These are phyloP conservation scores for Cutaneotrichosporon spelunceum DNA, from an alignment of 1,284 basidiomycete genomes.

Conservation along the genomic window DNA sequence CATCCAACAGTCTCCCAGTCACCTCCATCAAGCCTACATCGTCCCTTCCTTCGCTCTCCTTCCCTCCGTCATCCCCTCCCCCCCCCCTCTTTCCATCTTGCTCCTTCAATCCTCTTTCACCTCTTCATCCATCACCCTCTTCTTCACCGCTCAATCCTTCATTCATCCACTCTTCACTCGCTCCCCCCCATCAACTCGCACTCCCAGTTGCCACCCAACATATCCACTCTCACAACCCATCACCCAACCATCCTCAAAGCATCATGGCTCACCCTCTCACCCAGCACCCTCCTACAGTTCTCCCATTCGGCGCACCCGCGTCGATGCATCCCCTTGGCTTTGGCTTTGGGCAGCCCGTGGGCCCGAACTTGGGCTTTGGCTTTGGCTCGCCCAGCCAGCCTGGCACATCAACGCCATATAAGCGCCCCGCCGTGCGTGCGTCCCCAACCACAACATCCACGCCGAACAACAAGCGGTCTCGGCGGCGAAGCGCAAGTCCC, in stretches of 20 bases:
- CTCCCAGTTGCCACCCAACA: slow-evolving; percentile 3
- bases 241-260: neutral
- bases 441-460: slow-evolving; percentile 22
- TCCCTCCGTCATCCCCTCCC: neutral
- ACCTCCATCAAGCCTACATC: neutral
- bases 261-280: slow-evolving; percentile 47
- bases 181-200: neutral
- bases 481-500: slow-evolving; percentile 28
- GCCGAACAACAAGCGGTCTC: slow-evolving; percentile 26
- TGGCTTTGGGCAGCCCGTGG: slow-evolving; percentile 36
- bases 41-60: neutral
- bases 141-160: neutral
- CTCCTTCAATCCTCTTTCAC: neutral
- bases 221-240: neutral
- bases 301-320: slow-evolving; percentile 41
- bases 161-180: too few species aligned
- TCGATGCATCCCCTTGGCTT: slow-evolving; percentile 42
- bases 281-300: slow-evolving; percentile 43
- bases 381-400: slow-evolving; percentile 16
- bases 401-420: slow-evolving; percentile 15
- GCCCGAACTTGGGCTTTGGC: slow-evolving; percentile 12
- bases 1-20: neutral
- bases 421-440: slow-evolving; percentile 16
- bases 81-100: neutral
- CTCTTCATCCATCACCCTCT: too few species aligned